Conservation (phyloP, 495 filamentous ascomycete genomes). For the Lophium mytilinum region DNA sequence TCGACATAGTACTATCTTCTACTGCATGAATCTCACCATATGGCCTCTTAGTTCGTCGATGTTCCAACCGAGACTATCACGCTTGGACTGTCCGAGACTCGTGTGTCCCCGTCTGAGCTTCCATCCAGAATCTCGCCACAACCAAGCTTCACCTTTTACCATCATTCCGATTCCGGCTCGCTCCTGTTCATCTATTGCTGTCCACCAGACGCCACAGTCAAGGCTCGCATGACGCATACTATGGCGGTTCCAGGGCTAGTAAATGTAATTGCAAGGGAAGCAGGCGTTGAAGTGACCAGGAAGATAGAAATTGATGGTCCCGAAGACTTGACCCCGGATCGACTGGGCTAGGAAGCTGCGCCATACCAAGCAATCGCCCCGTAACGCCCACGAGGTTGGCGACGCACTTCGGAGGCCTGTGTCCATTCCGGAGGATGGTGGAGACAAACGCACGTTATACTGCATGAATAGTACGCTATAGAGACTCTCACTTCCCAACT, state of each 20-base stretch:
- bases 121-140: not conserved
- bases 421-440: no score
- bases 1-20: no score
- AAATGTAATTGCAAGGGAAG: constrained; percentile 13
- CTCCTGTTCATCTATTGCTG: constrained; percentile 15
- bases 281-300: constrained; percentile 7
- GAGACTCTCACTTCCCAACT: no score
- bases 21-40: no score
- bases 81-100: not conserved
- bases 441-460: no score
- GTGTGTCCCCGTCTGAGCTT: not conserved
- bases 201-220: constrained; percentile 5
- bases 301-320: constrained; percentile 16
- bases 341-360: not conserved
- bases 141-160: constrained; percentile 16
- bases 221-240: constrained; percentile 10
- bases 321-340: not conserved
- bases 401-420: no score
- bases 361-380: not conserved
- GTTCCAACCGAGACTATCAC: not conserved
- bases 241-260: constrained; percentile 13
- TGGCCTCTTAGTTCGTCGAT: not conserved
- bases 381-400: no score
- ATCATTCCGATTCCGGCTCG: not conserved
- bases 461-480: no score